Conservation (phyloP, 768 basidiomycete genomes). For the Kwoniella europaea region DNA sequence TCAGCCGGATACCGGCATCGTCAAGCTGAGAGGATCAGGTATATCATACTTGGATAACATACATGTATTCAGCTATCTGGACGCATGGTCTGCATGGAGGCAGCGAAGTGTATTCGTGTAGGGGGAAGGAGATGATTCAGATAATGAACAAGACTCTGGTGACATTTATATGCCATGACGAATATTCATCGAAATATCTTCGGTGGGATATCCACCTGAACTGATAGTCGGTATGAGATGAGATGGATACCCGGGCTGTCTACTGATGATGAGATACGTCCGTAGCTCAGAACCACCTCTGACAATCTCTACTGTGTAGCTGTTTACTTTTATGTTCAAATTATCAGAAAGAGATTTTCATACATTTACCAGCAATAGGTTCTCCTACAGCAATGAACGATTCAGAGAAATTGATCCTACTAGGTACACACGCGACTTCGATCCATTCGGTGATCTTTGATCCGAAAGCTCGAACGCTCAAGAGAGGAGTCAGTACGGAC, state of each 20-base stretch:
- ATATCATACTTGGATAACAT: neutral
- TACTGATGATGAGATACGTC: neutral
- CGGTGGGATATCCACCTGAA: neutral
- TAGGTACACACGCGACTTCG: conserved; percentile 34
- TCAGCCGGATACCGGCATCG: conserved; percentile 15
- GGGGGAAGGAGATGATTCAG: no score
- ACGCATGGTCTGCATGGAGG: neutral
- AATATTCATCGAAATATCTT: neutral
- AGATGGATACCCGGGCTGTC: neutral
- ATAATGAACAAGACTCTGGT: no score
- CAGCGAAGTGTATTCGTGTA: no score
- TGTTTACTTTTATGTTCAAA: no score
- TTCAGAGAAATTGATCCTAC: conserved; percentile 26
- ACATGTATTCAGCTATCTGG: neutral
- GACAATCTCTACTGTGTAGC: no score
- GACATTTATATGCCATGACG: neutral
- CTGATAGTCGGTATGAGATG: neutral
- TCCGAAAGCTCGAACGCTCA: conserved; percentile 10
- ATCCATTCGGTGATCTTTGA: conserved; percentile 37
- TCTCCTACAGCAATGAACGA: neutral
- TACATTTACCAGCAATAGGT: no score
- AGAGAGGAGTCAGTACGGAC: conserved; percentile 1
- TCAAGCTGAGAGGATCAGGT: neutral
- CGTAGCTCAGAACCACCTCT: neutral
- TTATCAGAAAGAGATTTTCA: no score